Percentiles rank a stretch among this genome's conserved stretches.
These are phyloP conservation scores for Termitomyces sp. DNA, from an alignment of 768 basidiomycete genomes.

Conservation along the genomic window DNA sequence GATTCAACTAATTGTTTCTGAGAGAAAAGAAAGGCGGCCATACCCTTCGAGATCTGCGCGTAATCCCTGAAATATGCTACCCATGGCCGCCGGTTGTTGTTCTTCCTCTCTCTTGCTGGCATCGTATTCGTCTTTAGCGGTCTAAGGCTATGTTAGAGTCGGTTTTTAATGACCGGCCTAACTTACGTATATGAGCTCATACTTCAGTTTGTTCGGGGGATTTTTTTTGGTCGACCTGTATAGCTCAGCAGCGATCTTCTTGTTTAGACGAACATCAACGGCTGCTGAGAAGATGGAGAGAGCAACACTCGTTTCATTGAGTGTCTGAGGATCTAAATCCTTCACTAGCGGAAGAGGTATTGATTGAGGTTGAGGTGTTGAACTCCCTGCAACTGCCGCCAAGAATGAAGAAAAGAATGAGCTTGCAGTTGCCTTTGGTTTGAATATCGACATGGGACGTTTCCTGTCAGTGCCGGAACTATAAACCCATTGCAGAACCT, in stretches of 20 bases:
- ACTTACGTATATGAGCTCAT: slow-evolving; percentile 81
- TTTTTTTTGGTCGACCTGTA: slow-evolving; percentile 94
- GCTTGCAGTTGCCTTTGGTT: slow-evolving; percentile 23
- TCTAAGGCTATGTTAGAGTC: slow-evolving; percentile 35
- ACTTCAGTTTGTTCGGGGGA: slow-evolving; percentile 67
- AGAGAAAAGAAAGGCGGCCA: slow-evolving; percentile 11
- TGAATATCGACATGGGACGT: slow-evolving; percentile 25
- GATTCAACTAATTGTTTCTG: neutral
- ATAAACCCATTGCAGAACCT: slow-evolving; percentile 79
- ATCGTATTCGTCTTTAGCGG: slow-evolving; percentile 77
- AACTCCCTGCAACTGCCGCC: slow-evolving; percentile 28
- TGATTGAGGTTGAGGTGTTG: slow-evolving; percentile 30
- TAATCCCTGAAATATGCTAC: slow-evolving; percentile 83
- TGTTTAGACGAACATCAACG: slow-evolving; percentile 56
- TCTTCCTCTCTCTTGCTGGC: slow-evolving; percentile 65
- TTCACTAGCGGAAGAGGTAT: slow-evolving; percentile 27
- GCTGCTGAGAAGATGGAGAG: slow-evolving; percentile 64
- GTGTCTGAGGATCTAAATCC: slow-evolving; percentile 28
- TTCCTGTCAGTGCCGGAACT: slow-evolving; percentile 57
- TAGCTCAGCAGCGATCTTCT: slow-evolving; percentile 67
- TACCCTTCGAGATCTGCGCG: slow-evolving; percentile 83
- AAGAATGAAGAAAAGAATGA: slow-evolving; percentile 49
- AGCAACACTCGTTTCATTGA: slow-evolving; percentile 49
- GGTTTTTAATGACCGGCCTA: neutral
- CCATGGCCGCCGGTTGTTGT: slow-evolving; percentile 50